phyloP scores from a whole-genome alignment of 345 rosid species.

The Hypericum androsaemum region DNA sequence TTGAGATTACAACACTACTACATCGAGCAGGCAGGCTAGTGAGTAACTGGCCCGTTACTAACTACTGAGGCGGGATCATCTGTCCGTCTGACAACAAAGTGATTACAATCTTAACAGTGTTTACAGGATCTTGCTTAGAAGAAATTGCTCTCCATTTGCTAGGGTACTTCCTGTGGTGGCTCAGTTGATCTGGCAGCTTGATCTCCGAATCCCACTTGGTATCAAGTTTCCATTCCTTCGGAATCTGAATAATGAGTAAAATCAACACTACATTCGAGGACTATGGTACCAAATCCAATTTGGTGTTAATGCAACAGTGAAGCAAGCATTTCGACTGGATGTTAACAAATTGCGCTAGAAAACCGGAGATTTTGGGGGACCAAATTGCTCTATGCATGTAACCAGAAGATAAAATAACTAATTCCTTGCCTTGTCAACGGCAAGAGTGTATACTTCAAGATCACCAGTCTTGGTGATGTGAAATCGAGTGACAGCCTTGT shows the following conservation, averaged over 20 bases:
- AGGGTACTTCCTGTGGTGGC: constrained; percentile 49
- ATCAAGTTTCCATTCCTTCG: constrained; percentile 87
- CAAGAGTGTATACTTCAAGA: constrained; percentile 90
- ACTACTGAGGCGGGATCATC: constrained; percentile 24
- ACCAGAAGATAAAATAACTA: neutral
- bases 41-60: constrained; percentile 24
- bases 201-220: constrained; percentile 63
- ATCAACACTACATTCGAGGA: no score
- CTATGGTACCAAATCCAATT: no score
- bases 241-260: constrained; percentile 39
- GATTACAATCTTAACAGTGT: constrained; percentile 69
- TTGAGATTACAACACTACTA: constrained; percentile 17
- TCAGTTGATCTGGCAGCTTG: constrained; percentile 42
- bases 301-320: no score
- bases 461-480: constrained; percentile 61
- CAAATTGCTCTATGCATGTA: neutral
- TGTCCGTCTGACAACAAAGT: constrained; percentile 42
- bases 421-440: constrained; percentile 75
- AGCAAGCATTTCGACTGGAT: neutral
- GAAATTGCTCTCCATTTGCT: constrained; percentile 78
- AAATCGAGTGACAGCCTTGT: constrained; percentile 88
- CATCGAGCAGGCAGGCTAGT: constrained; percentile 21
- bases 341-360: neutral
- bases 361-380: neutral
- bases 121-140: constrained; percentile 54